These are phyloP conservation scores for Penicillium coffeae DNA, from an alignment of 495 filamentous ascomycete species.

Conservation along the genomic window DNA sequence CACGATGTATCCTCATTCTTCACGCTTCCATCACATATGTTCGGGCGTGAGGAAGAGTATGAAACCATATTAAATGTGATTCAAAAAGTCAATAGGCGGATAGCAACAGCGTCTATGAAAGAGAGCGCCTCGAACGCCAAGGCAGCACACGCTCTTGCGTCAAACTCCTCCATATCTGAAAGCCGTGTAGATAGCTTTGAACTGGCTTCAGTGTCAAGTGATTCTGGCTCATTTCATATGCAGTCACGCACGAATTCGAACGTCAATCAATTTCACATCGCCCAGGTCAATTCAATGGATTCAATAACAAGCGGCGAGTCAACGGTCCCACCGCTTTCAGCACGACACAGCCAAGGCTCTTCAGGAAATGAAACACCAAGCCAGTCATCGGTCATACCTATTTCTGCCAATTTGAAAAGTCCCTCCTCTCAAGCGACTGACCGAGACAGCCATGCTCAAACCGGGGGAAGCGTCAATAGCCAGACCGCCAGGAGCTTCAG, in stretches of 20 bases:
- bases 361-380: conserved; percentile 7
- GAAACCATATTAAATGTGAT: conserved; percentile 65
- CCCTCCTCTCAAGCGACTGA: conserved; percentile 37
- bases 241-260: conserved; percentile 40
- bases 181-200: conserved; percentile 52
- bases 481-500: conserved; percentile 29
- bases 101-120: conserved; percentile 47
- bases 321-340: conserved; percentile 24
- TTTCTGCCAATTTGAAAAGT: conserved; percentile 30
- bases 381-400: conserved; percentile 1
- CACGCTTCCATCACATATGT: conserved; percentile 71
- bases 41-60: conserved; percentile 71
- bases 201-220: conserved; percentile 45
- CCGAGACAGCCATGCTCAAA: conserved; percentile 30
- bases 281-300: conserved; percentile 33
- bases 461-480: conserved; percentile 21
- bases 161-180: conserved; percentile 56
- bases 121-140: conserved; percentile 37
- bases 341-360: conserved; percentile 14
- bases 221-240: conserved; percentile 50
- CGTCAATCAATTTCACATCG: conserved; percentile 26
- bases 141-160: conserved; percentile 46
- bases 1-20: conserved; percentile 86
- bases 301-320: conserved; percentile 35
- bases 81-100: conserved; percentile 62